A percentile compares a stretch with the other conserved stretches of the same genome.
Evolutionary conservation across 1,139 yeast genomes (phyloP).

Genomic region (Meyerozyma carpophila): DNA sequence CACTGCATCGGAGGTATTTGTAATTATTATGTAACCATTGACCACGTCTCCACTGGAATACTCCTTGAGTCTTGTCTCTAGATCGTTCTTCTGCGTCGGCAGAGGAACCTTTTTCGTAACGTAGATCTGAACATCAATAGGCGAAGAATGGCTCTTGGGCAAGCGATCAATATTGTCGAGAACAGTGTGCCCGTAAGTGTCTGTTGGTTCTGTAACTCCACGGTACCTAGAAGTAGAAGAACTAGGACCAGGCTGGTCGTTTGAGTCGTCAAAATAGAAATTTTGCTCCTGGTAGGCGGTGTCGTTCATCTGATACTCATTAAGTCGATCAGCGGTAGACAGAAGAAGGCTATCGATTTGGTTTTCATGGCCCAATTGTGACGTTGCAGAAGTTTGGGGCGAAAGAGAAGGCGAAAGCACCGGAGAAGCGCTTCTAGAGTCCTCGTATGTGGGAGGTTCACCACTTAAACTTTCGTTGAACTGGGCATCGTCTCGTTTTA

Average conservation of each 20-base stretch:
- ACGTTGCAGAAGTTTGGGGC: constrained; percentile 11
- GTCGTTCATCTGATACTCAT: constrained; percentile 11
- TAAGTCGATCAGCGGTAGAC: constrained; percentile 13
- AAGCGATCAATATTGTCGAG: constrained; percentile 41
- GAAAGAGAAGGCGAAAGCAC: constrained; percentile 19
- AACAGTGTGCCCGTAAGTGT: constrained; percentile 37
- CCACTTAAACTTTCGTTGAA: constrained; percentile 33
- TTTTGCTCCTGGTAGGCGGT: constrained; percentile 15
- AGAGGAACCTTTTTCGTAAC: constrained; percentile 40
- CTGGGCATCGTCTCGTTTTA: constrained; percentile 43
- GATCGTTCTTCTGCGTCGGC: constrained; percentile 28
- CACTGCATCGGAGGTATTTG: constrained; percentile 34
- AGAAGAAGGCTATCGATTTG: constrained; percentile 9
- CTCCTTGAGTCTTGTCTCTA: constrained; percentile 41
- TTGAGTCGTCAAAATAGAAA: constrained; percentile 4
- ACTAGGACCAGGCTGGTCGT: constrained; percentile 6
- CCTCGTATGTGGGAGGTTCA: constrained; percentile 39
- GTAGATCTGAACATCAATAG: constrained; percentile 37
- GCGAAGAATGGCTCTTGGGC: constrained; percentile 29
- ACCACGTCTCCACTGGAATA: constrained; percentile 32
- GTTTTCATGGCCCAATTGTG: constrained; percentile 4
- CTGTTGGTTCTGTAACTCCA: constrained; percentile 18
- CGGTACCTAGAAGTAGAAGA: constrained; percentile 9
- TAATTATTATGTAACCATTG: constrained; percentile 22
- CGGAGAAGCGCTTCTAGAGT: constrained; percentile 23